Base-by-base conservation (phyloP, 2,329 filamentous ascomycete genomes). In the Periconia sp. region DNA sequence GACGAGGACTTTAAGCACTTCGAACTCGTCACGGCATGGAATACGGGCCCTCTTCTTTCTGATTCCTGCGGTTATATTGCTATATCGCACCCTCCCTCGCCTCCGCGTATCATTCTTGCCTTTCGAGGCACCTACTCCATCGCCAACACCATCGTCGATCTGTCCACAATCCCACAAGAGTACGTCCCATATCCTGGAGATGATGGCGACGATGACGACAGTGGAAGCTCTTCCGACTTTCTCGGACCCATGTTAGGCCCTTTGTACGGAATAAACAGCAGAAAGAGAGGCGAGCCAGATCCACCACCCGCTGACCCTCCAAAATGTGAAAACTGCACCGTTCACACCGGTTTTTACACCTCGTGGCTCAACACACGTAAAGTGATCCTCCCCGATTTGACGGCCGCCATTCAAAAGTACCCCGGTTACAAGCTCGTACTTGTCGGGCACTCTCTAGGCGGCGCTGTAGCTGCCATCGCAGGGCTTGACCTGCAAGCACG, bases 101-200 rank as follows among this genome's bases (percentile, higher is more conserved):
- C 76, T 18, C 80, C 81, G 44, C 81, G 86, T 53, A 89, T 99
- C 52, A 80, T 97, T 44, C 83, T 97, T 37, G 92, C 92, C 9
- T 97, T 97, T 67, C 86, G 94, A 45, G 94, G 94, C 20, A 97
- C 94, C 14, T 97, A 97, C 75, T 96, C 92, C 61, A 82, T 99
- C 64, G 84, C 91, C 49, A 96, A 97, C 72, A 92, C 92, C 13
- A 87, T 99, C 57, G 82, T 92, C 47, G 94, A 99, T 75, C 81
- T 99, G 51, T 92, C 90, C 58, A 95, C 92, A 1, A 81, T 93
- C 2, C 92, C 92, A 13, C 93, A 97, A 72, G 85, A 90, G 71
- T 99, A 97, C 68, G 84, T 92, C 1, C 92, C 94, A 0, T 99
- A 97, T 70, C 89, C 90, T 1, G 81, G 83, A 40, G 70, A 72